These are phyloP conservation scores for Emydomyces testavorans DNA, from an alignment of 2,329 filamentous ascomycete species.

Conservation along the genomic window DNA sequence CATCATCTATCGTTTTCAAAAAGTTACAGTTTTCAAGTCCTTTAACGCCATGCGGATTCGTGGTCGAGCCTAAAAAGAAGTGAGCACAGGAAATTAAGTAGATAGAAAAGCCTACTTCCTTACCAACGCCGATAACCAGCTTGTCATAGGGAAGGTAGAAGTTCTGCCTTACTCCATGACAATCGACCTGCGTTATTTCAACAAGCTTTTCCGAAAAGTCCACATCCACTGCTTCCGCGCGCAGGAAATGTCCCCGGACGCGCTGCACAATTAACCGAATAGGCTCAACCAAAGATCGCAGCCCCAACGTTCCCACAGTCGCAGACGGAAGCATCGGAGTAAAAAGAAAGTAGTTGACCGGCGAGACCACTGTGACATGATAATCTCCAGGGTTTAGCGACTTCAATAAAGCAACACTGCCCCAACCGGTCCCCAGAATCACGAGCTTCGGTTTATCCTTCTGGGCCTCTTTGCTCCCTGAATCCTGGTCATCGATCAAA, in stretches of 20 bases:
- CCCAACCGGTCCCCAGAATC: constrained; percentile 89
- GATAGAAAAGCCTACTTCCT: constrained; percentile 14
- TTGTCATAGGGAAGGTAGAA: constrained; percentile 99
- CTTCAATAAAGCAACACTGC: constrained; percentile 82
- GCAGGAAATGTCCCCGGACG: constrained; percentile 78
- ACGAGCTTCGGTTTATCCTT: constrained; percentile 89
- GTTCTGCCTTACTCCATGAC: constrained; percentile 57
- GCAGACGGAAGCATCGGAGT: constrained; percentile 96
- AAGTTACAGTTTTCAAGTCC: constrained; percentile 90
- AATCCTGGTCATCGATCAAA: constrained; percentile 80
- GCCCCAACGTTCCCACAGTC: constrained; percentile 85
- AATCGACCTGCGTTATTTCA: constrained; percentile 65
- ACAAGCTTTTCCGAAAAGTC: constrained; percentile 86
- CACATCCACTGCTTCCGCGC: constrained; percentile 74
- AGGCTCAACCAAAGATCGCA: constrained; percentile 84
- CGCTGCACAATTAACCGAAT: constrained; percentile 70
- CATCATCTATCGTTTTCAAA: constrained; percentile 89
- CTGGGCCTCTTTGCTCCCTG: constrained; percentile 52
- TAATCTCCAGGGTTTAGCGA: constrained; percentile 82
- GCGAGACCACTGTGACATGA: constrained; percentile 88
- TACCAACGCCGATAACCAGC: constrained; percentile 74
- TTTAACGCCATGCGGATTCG: constrained; percentile 91
- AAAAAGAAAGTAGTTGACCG: constrained; percentile 93
- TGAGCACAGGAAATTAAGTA: constrained; percentile 7
- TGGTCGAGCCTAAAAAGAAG: constrained; percentile 54